Conservation (phyloP, 345 rosid genomes). For the Citropsis articulata region DNA sequence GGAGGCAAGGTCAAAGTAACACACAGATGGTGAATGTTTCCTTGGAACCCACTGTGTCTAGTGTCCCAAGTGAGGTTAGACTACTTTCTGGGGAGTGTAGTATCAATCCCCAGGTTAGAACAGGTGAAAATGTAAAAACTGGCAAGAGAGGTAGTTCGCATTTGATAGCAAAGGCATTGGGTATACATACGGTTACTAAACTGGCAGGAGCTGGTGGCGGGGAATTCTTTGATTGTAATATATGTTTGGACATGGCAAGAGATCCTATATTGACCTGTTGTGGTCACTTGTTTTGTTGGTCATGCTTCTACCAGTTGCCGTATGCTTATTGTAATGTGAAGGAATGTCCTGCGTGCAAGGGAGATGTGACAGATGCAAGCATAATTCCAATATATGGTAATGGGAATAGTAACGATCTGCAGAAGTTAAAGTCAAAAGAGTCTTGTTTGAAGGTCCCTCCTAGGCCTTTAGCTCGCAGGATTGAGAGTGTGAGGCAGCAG, state of each 20-base stretch:
- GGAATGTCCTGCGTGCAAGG: conserved; percentile 49
- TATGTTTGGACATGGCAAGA: conserved; percentile 50
- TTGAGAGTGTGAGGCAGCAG: conserved; percentile 52
- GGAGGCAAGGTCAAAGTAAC: conserved; percentile 24
- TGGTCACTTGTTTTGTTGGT: conserved; percentile 78
- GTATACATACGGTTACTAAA: conserved; percentile 23
- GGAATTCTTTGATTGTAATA: conserved; percentile 46
- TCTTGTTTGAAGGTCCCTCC: conserved; percentile 43
- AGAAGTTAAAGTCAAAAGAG: conserved; percentile 30
- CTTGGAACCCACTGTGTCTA: conserved; percentile 19
- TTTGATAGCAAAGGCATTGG: conserved; percentile 54
- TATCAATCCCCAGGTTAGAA: conserved; percentile 25
- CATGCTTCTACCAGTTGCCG: conserved; percentile 54
- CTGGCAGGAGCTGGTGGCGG: conserved; percentile 23
- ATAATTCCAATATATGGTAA: conserved; percentile 61
- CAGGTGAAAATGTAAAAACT: conserved; percentile 21
- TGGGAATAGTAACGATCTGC: conserved; percentile 20
- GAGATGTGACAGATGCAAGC: conserved; percentile 42
- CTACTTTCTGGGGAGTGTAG: conserved; percentile 6
- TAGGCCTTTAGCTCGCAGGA: conserved; percentile 52
- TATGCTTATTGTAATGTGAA: conserved; percentile 36
- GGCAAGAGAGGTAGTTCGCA: conserved; percentile 23
- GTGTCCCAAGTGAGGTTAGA: conserved; percentile 16
- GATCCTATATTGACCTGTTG: conserved; percentile 64
- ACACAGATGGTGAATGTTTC: conserved; percentile 13